Evolutionary conservation across 1,139 yeast genomes (phyloP).

Genomic region (Zygoascus meyerae): DNA sequence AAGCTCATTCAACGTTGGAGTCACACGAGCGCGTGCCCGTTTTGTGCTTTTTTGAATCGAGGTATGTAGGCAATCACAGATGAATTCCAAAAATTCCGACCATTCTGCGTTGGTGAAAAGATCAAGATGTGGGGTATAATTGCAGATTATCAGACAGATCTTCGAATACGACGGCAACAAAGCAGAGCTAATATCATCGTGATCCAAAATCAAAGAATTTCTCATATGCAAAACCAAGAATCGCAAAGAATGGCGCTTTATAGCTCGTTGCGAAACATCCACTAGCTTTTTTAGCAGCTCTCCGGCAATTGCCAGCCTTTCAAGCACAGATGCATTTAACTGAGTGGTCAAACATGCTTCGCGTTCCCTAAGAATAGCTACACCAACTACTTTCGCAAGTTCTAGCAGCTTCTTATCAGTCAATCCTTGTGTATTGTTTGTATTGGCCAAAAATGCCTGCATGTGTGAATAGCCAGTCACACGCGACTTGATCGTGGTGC

Average conservation of each 20-base stretch:
- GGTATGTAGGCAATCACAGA: neutral
- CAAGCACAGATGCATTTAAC: conserved; percentile 1
- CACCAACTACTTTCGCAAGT: conserved; percentile 12
- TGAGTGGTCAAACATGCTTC: conserved; percentile 1
- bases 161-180: conserved; percentile 17
- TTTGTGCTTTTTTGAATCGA: neutral
- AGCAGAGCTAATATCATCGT: conserved; percentile 15
- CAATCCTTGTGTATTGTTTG: conserved; percentile 7
- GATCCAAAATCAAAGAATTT: conserved; percentile 11
- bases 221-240: conserved; percentile 13
- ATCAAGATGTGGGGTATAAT: conserved; percentile 22
- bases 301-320: conserved; percentile 4
- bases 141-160: conserved; percentile 14
- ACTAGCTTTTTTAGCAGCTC: conserved; percentile 9
- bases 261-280: conserved; percentile 1
- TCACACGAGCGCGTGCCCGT: neutral
- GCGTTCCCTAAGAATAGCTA: conserved; percentile 3
- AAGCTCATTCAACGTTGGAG: conserved; percentile 5
- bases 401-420: conserved; percentile 11
- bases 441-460: conserved; percentile 8
- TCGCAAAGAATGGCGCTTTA: conserved; percentile 15
- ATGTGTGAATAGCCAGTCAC: conserved; percentile 12
- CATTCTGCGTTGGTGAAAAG: conserved; percentile 23
- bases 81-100: conserved; percentile 15
- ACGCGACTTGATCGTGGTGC: conserved; percentile 16